Percentiles rank a stretch among this genome's conserved stretches.
Evolutionary conservation across 441 rosid genomes (phyloP).

Genomic region (Breynia disticha): DNA sequence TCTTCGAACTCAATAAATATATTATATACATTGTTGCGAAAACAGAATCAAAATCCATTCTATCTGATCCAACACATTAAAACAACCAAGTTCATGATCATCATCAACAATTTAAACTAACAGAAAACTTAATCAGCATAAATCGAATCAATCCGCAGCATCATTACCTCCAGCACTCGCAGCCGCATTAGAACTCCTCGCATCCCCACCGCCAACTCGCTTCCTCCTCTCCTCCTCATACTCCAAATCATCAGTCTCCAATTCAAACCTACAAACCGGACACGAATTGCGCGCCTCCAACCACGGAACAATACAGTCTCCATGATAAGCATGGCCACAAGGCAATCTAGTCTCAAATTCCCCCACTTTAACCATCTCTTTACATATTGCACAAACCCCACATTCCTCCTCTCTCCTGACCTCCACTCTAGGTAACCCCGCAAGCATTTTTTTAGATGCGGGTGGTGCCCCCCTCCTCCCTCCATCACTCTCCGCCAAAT

Average conservation of each 20-base stretch:
- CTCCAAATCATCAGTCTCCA: constrained; percentile 62
- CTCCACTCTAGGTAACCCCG: constrained; percentile 30
- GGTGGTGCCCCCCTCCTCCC: constrained; percentile 71
- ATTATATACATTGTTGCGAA: no score
- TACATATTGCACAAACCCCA: constrained; percentile 55
- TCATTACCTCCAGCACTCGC: constrained; percentile 22
- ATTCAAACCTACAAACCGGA: constrained; percentile 67
- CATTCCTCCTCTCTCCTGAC: constrained; percentile 24
- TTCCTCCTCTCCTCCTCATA: constrained; percentile 58
- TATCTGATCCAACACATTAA: no score
- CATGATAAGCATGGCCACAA: constrained; percentile 67
- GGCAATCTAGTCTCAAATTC: constrained; percentile 51
- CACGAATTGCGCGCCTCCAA: constrained; percentile 64
- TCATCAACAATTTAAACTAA: no score
- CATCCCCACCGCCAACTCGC: constrained; percentile 10
- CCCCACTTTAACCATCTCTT: constrained; percentile 45
- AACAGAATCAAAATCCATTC: no score
- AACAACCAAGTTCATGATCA: no score
- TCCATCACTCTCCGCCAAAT: constrained; percentile 53
- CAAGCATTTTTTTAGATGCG: constrained; percentile 36
- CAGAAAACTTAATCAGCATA: no score
- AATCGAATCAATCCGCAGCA: constrained; percentile 18
- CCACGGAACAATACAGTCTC: constrained; percentile 66
- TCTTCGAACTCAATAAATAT: no score
- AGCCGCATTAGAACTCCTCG: constrained; percentile 26